Conservation (phyloP, 139 green algal genomes). For the Chlorella sorokiniana region DNA sequence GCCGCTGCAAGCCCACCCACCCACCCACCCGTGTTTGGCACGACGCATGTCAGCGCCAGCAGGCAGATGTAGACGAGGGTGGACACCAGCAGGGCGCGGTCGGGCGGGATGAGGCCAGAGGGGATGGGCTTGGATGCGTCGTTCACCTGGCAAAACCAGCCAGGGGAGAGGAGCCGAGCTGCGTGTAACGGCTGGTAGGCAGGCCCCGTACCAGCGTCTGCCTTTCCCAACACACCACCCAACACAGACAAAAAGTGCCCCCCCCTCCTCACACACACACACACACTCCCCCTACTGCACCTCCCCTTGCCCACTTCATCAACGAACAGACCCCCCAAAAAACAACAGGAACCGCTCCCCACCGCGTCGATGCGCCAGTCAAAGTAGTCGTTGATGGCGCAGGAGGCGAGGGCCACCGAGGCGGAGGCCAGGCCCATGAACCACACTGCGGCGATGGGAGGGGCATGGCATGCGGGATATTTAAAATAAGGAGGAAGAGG, state of each 20-base stretch:
- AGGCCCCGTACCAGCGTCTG: no score
- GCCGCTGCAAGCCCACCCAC: not conserved
- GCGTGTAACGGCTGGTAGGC: no score
- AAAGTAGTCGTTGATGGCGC: conserved; percentile 80
- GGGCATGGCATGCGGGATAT: not conserved
- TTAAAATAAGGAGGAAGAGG: not conserved
- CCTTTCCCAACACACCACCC: no score
- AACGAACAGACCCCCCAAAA: no score
- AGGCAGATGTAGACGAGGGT: conserved; percentile 21
- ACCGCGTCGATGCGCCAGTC: conserved; percentile 55
- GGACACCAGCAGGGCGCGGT: conserved; percentile 59
- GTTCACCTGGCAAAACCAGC: no score
- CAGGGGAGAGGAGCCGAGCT: no score
- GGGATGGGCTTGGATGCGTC: conserved; percentile 57
- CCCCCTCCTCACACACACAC: no score
- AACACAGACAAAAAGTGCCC: no score
- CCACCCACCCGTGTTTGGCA: conserved; percentile 33
- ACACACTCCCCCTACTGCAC: no score
- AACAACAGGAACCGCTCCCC: no score
- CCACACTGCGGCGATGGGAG: not conserved
- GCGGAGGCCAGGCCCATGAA: conserved; percentile 21
- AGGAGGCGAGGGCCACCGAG: conserved; percentile 52
- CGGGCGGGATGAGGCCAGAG: conserved; percentile 54
- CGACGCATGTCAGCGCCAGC: conserved; percentile 54
- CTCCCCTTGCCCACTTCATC: no score